Conservation (phyloP, 2,329 filamentous ascomycete genomes). For the Nemania bipapillata region DNA sequence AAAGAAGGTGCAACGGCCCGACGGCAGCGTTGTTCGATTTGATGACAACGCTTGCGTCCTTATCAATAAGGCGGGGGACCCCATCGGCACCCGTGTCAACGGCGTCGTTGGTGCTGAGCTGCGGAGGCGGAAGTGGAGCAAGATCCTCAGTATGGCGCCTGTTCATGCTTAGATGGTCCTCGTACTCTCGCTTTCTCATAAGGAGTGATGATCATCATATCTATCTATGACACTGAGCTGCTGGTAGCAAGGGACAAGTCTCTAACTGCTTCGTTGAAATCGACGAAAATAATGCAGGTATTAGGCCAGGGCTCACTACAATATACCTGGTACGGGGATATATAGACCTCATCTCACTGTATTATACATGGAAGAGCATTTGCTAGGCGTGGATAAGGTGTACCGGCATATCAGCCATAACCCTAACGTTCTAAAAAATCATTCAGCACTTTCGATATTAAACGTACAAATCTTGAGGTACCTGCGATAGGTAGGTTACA, state of each 20-base stretch:
- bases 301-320: background rate
- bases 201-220: background rate
- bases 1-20: slow-evolving; percentile 85
- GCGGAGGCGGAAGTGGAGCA: slow-evolving; percentile 94
- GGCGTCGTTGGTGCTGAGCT: slow-evolving; percentile 91
- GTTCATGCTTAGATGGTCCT: slow-evolving; percentile 62
- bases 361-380: slow-evolving; percentile 38
- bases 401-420: slow-evolving; percentile 16
- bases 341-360: slow-evolving; percentile 21
- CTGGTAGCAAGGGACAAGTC: background rate
- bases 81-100: slow-evolving; percentile 90
- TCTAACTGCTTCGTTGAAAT: background rate
- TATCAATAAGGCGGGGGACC: slow-evolving; percentile 96
- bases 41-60: slow-evolving; percentile 98
- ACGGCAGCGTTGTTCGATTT: slow-evolving; percentile 91
- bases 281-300: background rate
- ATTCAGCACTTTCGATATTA: slow-evolving; percentile 16
- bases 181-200: background rate
- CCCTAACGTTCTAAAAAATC: slow-evolving; percentile 9
- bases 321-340: background rate
- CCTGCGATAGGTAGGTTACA: slow-evolving; percentile 16
- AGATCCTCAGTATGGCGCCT: slow-evolving; percentile 95
- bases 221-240: background rate
- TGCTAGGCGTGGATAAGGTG: slow-evolving; percentile 35
- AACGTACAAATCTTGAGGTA: slow-evolving; percentile 35